Percentiles rank a stretch among this genome's conserved stretches.
phyloP scores from a whole-genome alignment of 768 basidiomycete genomes.

The Amanita brunnescens region DNA sequence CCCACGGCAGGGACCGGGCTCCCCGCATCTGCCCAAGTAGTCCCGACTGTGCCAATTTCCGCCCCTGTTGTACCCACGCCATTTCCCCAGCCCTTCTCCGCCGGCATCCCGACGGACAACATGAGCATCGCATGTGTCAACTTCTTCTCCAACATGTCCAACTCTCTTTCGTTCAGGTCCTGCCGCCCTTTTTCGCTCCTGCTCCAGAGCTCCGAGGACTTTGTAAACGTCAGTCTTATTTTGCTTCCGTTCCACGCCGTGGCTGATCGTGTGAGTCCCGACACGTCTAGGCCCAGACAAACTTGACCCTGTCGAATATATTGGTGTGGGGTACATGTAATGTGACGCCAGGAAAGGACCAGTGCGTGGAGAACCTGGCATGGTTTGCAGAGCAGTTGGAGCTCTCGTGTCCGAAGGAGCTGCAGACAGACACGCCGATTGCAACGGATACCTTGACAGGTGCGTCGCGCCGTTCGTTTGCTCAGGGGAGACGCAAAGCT shows the following conservation, averaged over 20 bases:
- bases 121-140: conserved; percentile 52
- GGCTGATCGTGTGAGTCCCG: neutral
- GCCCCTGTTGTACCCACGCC: conserved; percentile 58
- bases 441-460: conserved; percentile 49
- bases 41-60: conserved; percentile 41
- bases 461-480: conserved; percentile 19
- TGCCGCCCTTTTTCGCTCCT: conserved; percentile 74
- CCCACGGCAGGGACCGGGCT: conserved; percentile 14
- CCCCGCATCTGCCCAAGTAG: conserved; percentile 15
- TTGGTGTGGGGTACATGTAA: conserved; percentile 80
- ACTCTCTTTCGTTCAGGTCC: conserved; percentile 46
- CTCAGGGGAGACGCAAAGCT: neutral
- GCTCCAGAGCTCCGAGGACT: conserved; percentile 41
- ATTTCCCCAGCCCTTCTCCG: conserved; percentile 71
- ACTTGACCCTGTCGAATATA: conserved; percentile 53
- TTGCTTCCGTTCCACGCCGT: neutral
- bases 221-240: conserved; percentile 39
- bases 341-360: conserved; percentile 33
- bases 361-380: conserved; percentile 62
- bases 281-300: conserved; percentile 54
- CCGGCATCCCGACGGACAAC: conserved; percentile 55
- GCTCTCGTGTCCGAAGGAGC: conserved; percentile 46
- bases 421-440: conserved; percentile 40
- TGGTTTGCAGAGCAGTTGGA: conserved; percentile 47
- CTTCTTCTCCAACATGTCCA: conserved; percentile 75